phyloP scores from a whole-genome alignment of 2,329 filamentous ascomycete genomes.

The Cladophialophora chaetospira region DNA sequence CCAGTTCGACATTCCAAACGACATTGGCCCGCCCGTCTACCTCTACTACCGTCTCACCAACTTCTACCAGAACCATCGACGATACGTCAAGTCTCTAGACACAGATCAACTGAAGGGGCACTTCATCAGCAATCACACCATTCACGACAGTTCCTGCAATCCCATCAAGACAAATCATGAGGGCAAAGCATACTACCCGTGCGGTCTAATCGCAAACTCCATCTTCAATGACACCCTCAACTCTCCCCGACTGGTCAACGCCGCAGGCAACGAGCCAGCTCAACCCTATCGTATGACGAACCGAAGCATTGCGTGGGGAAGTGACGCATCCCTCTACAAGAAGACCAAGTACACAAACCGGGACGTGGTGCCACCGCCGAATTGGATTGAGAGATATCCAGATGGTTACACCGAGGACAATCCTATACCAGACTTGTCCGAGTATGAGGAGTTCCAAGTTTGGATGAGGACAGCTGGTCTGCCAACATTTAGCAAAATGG shows the following conservation, averaged over 20 bases:
- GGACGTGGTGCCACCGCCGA: constrained; percentile 78
- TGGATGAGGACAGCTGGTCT: constrained; percentile 98
- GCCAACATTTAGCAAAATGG: constrained; percentile 92
- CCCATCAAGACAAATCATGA: constrained; percentile 62
- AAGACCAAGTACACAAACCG: constrained; percentile 64
- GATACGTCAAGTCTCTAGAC: constrained; percentile 90
- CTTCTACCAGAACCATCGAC: constrained; percentile 98
- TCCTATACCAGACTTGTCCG: constrained; percentile 70
- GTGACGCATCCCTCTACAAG: constrained; percentile 78
- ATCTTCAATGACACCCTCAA: constrained; percentile 91
- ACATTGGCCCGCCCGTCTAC: constrained; percentile 77
- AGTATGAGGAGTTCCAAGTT: constrained; percentile 86
- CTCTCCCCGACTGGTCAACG: constrained; percentile 64
- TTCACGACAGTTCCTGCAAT: constrained; percentile 71
- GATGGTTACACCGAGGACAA: constrained; percentile 66
- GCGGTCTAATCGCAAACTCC: constrained; percentile 94
- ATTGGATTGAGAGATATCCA: constrained; percentile 75
- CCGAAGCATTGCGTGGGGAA: constrained; percentile 80
- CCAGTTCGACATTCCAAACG: constrained; percentile 75
- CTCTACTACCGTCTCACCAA: constrained; percentile 96
- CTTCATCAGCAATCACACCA: constrained; percentile 59
- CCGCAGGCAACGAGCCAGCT: constrained; percentile 39
- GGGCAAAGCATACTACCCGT: constrained; percentile 84
- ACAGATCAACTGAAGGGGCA: constrained; percentile 78
- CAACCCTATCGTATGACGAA: constrained; percentile 74